These are phyloP conservation scores for Tephrocybe rancida DNA, from an alignment of 768 basidiomycete genomes.

Conservation along the genomic window DNA sequence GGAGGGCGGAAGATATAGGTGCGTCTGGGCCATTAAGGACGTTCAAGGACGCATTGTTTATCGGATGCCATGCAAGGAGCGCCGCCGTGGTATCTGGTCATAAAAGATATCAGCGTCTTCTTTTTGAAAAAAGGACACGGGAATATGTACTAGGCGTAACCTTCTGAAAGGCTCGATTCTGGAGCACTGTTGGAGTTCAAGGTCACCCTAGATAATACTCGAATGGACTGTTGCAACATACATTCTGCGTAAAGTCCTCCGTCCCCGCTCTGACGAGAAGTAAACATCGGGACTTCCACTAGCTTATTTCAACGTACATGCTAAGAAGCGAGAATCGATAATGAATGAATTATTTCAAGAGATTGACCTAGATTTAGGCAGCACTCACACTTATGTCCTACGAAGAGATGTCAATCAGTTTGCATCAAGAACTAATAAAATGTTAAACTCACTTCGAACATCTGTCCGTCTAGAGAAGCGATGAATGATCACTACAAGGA, in stretches of 20 bases:
- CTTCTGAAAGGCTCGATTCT: slow-evolving; percentile 71
- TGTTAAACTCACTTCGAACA: slow-evolving; percentile 53
- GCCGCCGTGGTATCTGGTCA: slow-evolving; percentile 47
- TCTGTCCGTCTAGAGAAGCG: slow-evolving; percentile 44
- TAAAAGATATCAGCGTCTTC: not conserved
- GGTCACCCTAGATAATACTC: not conserved
- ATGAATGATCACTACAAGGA: not conserved
- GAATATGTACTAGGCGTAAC: slow-evolving; percentile 48
- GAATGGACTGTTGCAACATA: slow-evolving; percentile 22
- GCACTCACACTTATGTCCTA: slow-evolving; percentile 65
- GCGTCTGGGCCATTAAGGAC: slow-evolving; percentile 49
- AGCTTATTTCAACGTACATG: not conserved
- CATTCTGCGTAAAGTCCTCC: slow-evolving; percentile 71
- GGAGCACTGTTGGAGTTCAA: slow-evolving; percentile 47
- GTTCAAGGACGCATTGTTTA: slow-evolving; percentile 47
- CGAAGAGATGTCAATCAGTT: not conserved
- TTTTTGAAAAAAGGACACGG: slow-evolving; percentile 1
- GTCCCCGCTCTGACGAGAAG: slow-evolving; percentile 54
- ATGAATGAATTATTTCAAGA: slow-evolving; percentile 21
- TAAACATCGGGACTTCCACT: not conserved
- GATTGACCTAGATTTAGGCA: not conserved
- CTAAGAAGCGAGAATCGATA: not conserved
- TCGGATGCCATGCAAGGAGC: slow-evolving; percentile 51
- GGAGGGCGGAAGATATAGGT: slow-evolving; percentile 60
- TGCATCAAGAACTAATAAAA: not conserved